Conservation (phyloP, 768 basidiomycete genomes). For the Pulveroboletus sp. region DNA sequence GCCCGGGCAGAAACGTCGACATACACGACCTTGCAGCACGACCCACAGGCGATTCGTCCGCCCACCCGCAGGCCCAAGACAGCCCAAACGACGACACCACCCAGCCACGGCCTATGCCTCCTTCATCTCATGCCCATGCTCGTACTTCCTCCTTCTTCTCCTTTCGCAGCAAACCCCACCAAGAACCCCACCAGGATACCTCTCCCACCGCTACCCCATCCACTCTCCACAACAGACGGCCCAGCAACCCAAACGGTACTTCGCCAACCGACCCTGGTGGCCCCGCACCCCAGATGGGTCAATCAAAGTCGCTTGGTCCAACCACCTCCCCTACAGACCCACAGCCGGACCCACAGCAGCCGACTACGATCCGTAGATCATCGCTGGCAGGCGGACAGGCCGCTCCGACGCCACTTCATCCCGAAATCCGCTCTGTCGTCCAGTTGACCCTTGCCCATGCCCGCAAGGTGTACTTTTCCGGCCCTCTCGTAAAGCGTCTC, state of each 20-base stretch:
- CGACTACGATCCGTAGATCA: slow-evolving; percentile 13
- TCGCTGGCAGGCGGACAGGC: slow-evolving; percentile 16
- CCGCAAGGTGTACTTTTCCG: slow-evolving; percentile 86
- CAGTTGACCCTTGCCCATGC: slow-evolving; percentile 72
- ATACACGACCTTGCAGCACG: slow-evolving; percentile 35
- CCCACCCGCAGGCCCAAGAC: slow-evolving; percentile 14
- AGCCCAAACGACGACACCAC: slow-evolving; percentile 15
- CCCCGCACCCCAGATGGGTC: slow-evolving; percentile 30
- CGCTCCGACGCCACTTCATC: slow-evolving; percentile 55
- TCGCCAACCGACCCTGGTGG: slow-evolving; percentile 20
- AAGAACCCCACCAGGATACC: slow-evolving; percentile 12
- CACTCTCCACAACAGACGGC: slow-evolving; percentile 13
- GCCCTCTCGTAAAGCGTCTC: slow-evolving; percentile 71
- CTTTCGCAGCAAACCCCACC: slow-evolving; percentile 44
- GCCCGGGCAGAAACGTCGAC: slow-evolving; percentile 28
- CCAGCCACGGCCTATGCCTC: slow-evolving; percentile 28
- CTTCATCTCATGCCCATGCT: slow-evolving; percentile 36
- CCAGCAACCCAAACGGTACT: slow-evolving; percentile 11
- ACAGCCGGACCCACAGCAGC: slow-evolving; percentile 24
- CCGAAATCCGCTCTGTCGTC: slow-evolving; percentile 80
- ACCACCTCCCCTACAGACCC: slow-evolving; percentile 18
- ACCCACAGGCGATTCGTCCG: slow-evolving; percentile 16
- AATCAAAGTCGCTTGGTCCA: slow-evolving; percentile 33
- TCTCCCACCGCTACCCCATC: slow-evolving; percentile 17
- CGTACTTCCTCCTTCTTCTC: slow-evolving; percentile 68